These are phyloP conservation scores for Xerocomus amazonicus DNA, from an alignment of 1,284 basidiomycete species.

Conservation along the genomic window DNA sequence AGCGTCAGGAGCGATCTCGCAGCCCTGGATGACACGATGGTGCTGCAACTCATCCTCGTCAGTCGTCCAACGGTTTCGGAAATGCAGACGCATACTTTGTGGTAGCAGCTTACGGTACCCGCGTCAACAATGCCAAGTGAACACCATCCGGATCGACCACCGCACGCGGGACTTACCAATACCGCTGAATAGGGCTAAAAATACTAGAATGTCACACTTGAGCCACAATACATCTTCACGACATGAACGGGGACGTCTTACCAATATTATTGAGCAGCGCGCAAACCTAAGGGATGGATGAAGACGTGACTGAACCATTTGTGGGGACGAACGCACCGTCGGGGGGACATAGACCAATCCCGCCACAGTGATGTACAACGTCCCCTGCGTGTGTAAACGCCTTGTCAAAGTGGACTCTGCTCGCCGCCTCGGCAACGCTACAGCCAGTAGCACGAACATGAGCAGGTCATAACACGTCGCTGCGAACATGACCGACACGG, in stretches of 20 bases:
- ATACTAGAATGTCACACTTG: constrained; percentile 1
- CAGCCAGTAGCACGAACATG: constrained; percentile 15
- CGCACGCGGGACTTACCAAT: constrained; percentile 5
- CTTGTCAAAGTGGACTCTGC: constrained; percentile 14
- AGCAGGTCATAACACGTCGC: constrained; percentile 16
- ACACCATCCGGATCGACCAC: neutral
- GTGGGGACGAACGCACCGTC: constrained; percentile 2
- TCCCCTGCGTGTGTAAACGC: constrained; percentile 16
- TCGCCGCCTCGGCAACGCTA: constrained; percentile 11
- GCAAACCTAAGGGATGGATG: constrained; percentile 4
- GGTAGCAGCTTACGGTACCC: constrained; percentile 2
- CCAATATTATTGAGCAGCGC: neutral
- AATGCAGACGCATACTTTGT: constrained; percentile 11
- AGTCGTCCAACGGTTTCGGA: neutral
- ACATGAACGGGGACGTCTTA: constrained; percentile 5
- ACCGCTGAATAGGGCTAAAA: neutral
- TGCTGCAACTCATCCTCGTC: constrained; percentile 5
- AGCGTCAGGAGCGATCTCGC: constrained; percentile 12
- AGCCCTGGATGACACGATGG: constrained; percentile 12
- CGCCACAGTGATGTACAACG: constrained; percentile 16
- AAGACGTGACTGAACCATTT: neutral
- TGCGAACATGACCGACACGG: neutral
- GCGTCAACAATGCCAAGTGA: constrained; percentile 4
- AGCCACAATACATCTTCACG: neutral
- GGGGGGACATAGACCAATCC: constrained; percentile 8